A percentile compares a stretch with the other conserved stretches of the same genome.
Conservation (phyloP, 163 green algal genomes). For the Volvox carteri region DNA sequence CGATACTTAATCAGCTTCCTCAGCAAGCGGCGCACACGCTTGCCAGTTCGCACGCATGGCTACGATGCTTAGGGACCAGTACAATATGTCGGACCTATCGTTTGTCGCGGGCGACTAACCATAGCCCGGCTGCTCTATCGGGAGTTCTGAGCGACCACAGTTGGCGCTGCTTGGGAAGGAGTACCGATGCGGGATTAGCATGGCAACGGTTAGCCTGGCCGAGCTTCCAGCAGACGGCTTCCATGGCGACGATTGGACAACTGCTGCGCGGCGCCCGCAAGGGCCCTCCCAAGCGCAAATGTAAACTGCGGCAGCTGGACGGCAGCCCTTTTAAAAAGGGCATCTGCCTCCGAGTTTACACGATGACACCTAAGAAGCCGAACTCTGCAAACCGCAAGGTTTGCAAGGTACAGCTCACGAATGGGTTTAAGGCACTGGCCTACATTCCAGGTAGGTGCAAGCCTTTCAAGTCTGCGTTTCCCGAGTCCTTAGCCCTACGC, state of each 20-base stretch:
- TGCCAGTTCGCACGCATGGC: not conserved
- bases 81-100: not conserved
- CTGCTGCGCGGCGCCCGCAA: constrained; percentile 30
- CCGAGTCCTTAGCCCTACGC: no score
- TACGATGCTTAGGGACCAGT: constrained; percentile 3
- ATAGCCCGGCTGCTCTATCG: not conserved
- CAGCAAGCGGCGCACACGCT: not conserved
- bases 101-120: not conserved
- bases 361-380: constrained; percentile 93
- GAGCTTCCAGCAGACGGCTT: not conserved
- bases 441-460: constrained; percentile 84
- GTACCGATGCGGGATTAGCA: not conserved
- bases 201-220: not conserved
- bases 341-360: constrained; percentile 85
- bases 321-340: constrained; percentile 63
- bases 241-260: constrained; percentile 47
- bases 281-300: constrained; percentile 20
- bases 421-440: constrained; percentile 83
- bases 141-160: not conserved
- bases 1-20: not conserved
- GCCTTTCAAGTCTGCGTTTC: no score
- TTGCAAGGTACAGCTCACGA: constrained; percentile 87
- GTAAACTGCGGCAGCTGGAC: constrained; percentile 55
- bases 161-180: not conserved
- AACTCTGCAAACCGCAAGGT: constrained; percentile 94